Conservation (phyloP, 176 grass and related monocot species). For the Dendrocalamus sinicus region DNA sequence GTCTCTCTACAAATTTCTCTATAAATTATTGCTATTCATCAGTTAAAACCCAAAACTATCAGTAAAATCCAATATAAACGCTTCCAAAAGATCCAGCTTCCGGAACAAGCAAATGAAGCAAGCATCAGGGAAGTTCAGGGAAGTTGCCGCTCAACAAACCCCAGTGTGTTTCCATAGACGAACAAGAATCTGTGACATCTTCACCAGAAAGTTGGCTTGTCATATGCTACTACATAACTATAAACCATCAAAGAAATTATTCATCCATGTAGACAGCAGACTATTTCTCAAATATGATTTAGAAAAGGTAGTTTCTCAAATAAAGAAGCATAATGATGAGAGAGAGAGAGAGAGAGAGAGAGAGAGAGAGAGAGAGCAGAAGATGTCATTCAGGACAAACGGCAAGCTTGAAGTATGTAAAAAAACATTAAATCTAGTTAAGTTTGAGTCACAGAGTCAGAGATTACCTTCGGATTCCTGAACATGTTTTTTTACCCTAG, state of each 20-base stretch:
- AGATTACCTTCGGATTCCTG: conserved; percentile 16
- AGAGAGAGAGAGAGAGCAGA: background rate
- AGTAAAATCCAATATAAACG: too few species aligned
- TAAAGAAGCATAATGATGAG: background rate
- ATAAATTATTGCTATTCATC: too few species aligned
- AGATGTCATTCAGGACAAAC: background rate
- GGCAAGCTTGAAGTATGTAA: background rate
- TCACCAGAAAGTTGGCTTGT: background rate
- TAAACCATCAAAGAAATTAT: background rate
- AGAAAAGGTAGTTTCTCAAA: background rate
- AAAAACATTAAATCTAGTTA: background rate
- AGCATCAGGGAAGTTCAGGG: background rate
- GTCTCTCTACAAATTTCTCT: too few species aligned
- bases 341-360: too few species aligned
- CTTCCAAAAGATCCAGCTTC: background rate
- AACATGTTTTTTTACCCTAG: background rate
- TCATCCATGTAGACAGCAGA: background rate
- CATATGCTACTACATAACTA: background rate
- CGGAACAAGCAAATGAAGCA: conserved; percentile 39
- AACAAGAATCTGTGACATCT: background rate
- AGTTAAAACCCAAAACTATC: too few species aligned
- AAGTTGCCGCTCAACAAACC: background rate
- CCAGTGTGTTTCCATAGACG: background rate
- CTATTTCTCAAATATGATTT: background rate
- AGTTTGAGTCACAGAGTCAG: background rate